These are phyloP conservation scores for Pythium utonaiense DNA, from an alignment of 352 stramenopile genomes.

Conservation along the genomic window DNA sequence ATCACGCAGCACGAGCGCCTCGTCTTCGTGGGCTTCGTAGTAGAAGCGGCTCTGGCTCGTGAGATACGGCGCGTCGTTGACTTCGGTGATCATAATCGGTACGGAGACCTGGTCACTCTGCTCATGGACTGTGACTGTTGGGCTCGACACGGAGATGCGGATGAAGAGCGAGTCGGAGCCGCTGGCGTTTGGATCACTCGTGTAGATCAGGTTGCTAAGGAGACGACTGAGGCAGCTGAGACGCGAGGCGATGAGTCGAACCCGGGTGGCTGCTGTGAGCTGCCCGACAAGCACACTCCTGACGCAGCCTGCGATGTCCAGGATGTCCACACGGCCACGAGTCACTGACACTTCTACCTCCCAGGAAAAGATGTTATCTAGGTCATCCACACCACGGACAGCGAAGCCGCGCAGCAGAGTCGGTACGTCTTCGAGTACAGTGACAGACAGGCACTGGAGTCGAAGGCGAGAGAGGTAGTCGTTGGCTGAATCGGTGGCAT, in stretches of 20 bases:
- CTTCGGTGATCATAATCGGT: constrained; percentile 40
- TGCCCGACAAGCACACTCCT: neutral
- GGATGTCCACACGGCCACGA: constrained; percentile 1
- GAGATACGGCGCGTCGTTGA: constrained; percentile 75
- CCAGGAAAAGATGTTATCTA: neutral
- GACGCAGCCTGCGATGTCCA: constrained; percentile 6
- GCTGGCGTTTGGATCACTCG: constrained; percentile 38
- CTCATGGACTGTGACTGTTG: neutral
- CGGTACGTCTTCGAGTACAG: constrained; percentile 39
- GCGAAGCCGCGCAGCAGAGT: constrained; percentile 33
- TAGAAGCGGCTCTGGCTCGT: constrained; percentile 24
- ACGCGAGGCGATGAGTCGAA: neutral
- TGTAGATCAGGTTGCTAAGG: constrained; percentile 35
- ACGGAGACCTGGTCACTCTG: constrained; percentile 28
- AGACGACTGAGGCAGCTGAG: constrained; percentile 38
- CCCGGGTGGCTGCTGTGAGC: neutral
- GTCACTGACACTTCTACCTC: constrained; percentile 7
- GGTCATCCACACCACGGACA: constrained; percentile 33
- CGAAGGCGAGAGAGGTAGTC: constrained; percentile 47
- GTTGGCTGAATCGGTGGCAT: constrained; percentile 26
- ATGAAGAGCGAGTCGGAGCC: constrained; percentile 41
- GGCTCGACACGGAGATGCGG: constrained; percentile 12
- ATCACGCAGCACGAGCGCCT: constrained; percentile 39
- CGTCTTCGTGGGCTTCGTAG: constrained; percentile 57
- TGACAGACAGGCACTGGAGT: constrained; percentile 38